phyloP scores from a whole-genome alignment of 257 asterid species.

The Asclepias syriaca region DNA sequence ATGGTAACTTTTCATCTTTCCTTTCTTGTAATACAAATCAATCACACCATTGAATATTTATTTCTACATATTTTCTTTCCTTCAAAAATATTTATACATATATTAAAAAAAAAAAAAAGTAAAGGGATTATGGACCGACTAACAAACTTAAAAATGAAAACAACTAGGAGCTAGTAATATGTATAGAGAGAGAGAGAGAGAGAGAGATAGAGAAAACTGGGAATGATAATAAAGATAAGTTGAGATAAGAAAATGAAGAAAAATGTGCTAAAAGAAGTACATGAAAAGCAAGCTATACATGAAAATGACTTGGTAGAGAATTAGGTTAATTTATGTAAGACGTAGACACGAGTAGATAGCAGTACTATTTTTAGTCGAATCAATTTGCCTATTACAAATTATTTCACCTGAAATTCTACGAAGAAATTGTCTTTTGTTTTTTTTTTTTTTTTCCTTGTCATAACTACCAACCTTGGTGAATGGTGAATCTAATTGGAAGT shows the following conservation, averaged over 20 bases:
- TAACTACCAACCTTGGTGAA: neutral
- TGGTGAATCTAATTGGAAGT: neutral
- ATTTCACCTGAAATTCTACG: conserved; percentile 21
- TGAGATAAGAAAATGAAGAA: neutral
- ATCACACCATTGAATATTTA: neutral
- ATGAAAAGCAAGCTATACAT: neutral
- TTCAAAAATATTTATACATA: too few species aligned
- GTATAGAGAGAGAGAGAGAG: neutral
- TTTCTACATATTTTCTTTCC: too few species aligned
- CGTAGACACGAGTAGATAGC: conserved; percentile 10
- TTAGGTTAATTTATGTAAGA: conserved; percentile 4
- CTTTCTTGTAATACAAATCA: neutral
- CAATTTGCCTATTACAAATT: conserved; percentile 17
- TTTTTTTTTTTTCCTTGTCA: neutral
- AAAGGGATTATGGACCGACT: too few species aligned
- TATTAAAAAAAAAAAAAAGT: too few species aligned
- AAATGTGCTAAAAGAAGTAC: neutral
- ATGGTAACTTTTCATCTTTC: conserved; percentile 8
- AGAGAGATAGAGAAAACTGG: neutral
- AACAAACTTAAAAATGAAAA: neutral
- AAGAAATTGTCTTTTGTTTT: neutral
- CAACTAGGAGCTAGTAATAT: neutral
- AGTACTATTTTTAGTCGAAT: neutral
- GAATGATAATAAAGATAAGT: neutral
- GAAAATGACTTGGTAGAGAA: neutral